phyloP scores from a whole-genome alignment of 306 rosid species.

The Trifolium subterraneum region DNA sequence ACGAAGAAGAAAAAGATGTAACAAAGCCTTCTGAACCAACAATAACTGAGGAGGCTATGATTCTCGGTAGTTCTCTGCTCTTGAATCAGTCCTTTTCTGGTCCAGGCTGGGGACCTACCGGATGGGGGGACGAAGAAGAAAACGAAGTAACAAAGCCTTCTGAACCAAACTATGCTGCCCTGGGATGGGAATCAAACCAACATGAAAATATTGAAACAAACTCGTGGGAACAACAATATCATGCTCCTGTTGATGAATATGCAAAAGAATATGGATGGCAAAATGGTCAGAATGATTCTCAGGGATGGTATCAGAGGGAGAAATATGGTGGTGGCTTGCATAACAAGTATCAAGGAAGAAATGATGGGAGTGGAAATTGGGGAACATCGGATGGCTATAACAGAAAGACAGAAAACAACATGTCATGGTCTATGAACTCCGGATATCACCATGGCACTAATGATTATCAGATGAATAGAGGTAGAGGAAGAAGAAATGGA shows the following conservation, averaged over 20 bases:
- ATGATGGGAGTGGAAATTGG: slow-evolving; percentile 47
- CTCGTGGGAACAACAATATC: slow-evolving; percentile 47
- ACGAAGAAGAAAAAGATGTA: slow-evolving; percentile 39
- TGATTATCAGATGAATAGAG: slow-evolving; percentile 48
- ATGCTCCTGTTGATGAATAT: slow-evolving; percentile 30
- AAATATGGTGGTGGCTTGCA: slow-evolving; percentile 37
- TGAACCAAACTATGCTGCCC: slow-evolving; percentile 25
- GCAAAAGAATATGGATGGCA: slow-evolving; percentile 45
- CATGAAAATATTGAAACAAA: slow-evolving; percentile 35
- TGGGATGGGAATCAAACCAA: slow-evolving; percentile 33
- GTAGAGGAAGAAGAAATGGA: slow-evolving; percentile 59
- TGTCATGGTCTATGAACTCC: slow-evolving; percentile 41
- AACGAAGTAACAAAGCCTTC: slow-evolving; percentile 40
- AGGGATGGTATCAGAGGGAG: slow-evolving; percentile 51
- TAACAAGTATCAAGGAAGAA: slow-evolving; percentile 42
- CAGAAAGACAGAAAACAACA: slow-evolving; percentile 43
- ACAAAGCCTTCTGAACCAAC: slow-evolving; percentile 28
- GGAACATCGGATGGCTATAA: slow-evolving; percentile 44
- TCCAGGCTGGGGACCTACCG: slow-evolving; percentile 46
- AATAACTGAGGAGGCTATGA: slow-evolving; percentile 40
- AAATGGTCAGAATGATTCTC: slow-evolving; percentile 34
- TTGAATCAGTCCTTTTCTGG: slow-evolving; percentile 48
- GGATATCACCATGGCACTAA: slow-evolving; percentile 47
- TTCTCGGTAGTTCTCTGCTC: slow-evolving; percentile 46
- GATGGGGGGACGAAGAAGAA: slow-evolving; percentile 39